phyloP scores from a whole-genome alignment of 2,329 filamentous ascomycete genomes.

The Pochonia chlamydosporia region DNA sequence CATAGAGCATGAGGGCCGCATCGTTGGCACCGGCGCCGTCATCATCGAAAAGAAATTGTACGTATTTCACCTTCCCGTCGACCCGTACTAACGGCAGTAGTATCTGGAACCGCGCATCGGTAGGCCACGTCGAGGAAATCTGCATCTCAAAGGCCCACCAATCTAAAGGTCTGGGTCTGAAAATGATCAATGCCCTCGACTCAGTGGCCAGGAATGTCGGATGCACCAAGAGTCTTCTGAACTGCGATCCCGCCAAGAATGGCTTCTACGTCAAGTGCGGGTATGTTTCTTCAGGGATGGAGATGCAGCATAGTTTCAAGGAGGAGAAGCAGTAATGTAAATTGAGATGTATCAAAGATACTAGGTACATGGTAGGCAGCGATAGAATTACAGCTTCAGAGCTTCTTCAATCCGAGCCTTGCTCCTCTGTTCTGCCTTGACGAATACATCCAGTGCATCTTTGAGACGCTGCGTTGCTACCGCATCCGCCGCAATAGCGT shows the following conservation, averaged over 20 bases:
- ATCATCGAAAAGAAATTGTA: slow-evolving; percentile 77
- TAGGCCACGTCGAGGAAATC: slow-evolving; percentile 82
- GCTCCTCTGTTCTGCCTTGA: slow-evolving; percentile 30
- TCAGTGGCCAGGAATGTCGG: slow-evolving; percentile 66
- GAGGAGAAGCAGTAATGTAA: not conserved
- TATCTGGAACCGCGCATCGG: slow-evolving; percentile 61
- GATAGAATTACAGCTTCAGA: slow-evolving; percentile 3
- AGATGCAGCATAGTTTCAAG: slow-evolving; percentile 14
- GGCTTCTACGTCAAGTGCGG: slow-evolving; percentile 58
- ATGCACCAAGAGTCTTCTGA: slow-evolving; percentile 77
- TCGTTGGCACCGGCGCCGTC: slow-evolving; percentile 71
- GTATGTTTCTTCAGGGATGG: slow-evolving; percentile 12
- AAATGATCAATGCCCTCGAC: slow-evolving; percentile 73
- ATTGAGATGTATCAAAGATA: not conserved
- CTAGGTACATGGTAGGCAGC: not conserved
- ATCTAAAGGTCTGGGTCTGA: slow-evolving; percentile 71
- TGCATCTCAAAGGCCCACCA: slow-evolving; percentile 74
- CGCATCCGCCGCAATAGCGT: no score
- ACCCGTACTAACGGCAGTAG: slow-evolving; percentile 23
- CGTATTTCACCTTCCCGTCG: slow-evolving; percentile 14
- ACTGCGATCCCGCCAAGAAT: slow-evolving; percentile 73
- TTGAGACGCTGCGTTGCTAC: no score
- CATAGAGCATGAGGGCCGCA: slow-evolving; percentile 54
- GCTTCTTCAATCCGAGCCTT: slow-evolving; percentile 28
- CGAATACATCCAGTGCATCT: slow-evolving; percentile 35